Evolutionary conservation across 129 eudicot species (phyloP).

Genomic region (Kitagawia praeruptora): DNA sequence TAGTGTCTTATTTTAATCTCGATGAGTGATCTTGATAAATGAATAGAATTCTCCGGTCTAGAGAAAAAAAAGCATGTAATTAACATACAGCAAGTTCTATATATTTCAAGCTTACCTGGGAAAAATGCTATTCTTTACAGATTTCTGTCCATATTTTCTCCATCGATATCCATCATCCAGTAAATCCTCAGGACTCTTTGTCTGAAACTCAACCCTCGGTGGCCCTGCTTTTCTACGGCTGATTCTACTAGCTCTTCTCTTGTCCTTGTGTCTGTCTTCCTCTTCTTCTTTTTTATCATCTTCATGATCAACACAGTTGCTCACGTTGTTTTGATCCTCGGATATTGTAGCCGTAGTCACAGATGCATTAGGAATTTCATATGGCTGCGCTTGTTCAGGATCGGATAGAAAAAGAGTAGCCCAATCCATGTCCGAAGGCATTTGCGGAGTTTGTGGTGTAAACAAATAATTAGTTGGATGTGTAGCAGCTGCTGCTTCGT

Average conservation of each 20-base stretch:
- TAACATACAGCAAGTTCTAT: background rate
- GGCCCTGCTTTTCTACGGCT: constrained; percentile 38
- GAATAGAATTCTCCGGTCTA: too few species aligned
- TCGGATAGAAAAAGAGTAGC: constrained; percentile 31
- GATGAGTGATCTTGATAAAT: too few species aligned
- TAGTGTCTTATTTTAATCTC: too few species aligned
- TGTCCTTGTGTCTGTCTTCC: constrained; percentile 18
- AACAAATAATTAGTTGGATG: background rate
- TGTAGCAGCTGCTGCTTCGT: background rate
- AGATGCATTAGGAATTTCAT: background rate
- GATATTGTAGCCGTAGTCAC: background rate
- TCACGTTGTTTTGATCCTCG: background rate
- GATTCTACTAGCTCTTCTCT: constrained; percentile 23
- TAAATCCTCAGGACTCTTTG: constrained; percentile 76
- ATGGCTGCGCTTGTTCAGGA: background rate
- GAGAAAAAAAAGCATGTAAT: background rate
- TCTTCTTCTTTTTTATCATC: constrained; percentile 1
- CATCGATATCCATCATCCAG: constrained; percentile 92
- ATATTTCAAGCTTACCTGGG: constrained; percentile 42
- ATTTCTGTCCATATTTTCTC: constrained; percentile 95
- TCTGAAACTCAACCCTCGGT: constrained; percentile 90
- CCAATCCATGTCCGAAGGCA: constrained; percentile 9
- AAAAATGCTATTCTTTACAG: constrained; percentile 73
- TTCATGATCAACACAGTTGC: constrained; percentile 1
- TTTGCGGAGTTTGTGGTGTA: constrained; percentile 3